Evolutionary conservation across 805 yeast species (phyloP).

Genomic region (Priceomyces melissophilus): DNA sequence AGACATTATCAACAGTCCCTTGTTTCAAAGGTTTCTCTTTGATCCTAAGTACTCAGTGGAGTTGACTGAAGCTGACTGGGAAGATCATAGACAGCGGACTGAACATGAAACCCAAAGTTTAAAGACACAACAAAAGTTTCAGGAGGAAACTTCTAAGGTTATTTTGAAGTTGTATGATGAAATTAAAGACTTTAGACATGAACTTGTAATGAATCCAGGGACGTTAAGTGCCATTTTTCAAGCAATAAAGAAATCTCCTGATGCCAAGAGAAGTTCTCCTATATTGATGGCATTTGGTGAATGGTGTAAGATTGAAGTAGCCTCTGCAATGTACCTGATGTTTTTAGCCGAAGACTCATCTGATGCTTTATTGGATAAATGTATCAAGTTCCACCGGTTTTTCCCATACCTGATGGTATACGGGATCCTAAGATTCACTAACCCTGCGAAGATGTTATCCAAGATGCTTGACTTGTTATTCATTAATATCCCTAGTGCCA

Average conservation of each 20-base stretch:
- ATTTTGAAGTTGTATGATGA: constrained; percentile 53
- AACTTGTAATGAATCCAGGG: constrained; percentile 44
- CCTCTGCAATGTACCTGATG: constrained; percentile 78
- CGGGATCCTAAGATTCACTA: constrained; percentile 75
- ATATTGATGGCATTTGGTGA: constrained; percentile 67
- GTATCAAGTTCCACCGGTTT: constrained; percentile 66
- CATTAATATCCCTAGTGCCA: constrained; percentile 38
- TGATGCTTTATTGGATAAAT: constrained; percentile 67
- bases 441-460: constrained; percentile 82
- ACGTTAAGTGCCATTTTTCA: constrained; percentile 61
- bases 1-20: constrained; percentile 51
- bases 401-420: constrained; percentile 80
- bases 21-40: constrained; percentile 53
- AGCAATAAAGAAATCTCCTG: constrained; percentile 57
- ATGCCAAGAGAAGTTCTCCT: constrained; percentile 59
- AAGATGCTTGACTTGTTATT: constrained; percentile 76
- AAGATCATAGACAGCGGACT: constrained; percentile 57
- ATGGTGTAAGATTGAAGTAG: constrained; percentile 78
- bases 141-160: constrained; percentile 58
- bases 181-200: constrained; percentile 57
- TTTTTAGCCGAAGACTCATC: constrained; percentile 81
- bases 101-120: constrained; percentile 58
- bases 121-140: constrained; percentile 67
- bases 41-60: constrained; percentile 27
- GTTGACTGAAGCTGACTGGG: constrained; percentile 40